These are phyloP conservation scores for Gaertneriomyces sp. DNA, from an alignment of 192 early-diverging fungal genomes.

Conservation along the genomic window DNA sequence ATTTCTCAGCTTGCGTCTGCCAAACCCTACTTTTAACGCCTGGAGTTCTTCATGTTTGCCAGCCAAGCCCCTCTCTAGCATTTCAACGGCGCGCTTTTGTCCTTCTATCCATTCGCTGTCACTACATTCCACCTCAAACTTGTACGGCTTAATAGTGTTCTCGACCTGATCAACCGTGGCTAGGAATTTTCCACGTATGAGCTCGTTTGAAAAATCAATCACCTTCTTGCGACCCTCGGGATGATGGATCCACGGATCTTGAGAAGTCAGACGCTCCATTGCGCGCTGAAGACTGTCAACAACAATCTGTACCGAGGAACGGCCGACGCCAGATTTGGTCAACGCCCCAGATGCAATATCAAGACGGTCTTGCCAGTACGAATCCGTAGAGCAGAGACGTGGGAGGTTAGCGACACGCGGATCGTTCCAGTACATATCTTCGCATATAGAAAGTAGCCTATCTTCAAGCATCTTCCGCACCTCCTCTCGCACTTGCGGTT, in stretches of 20 bases:
- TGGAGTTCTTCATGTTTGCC: slow-evolving; percentile 67
- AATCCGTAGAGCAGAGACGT: slow-evolving; percentile 48
- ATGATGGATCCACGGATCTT: slow-evolving; percentile 85
- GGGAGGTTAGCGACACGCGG: slow-evolving; percentile 64
- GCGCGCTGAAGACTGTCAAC: slow-evolving; percentile 82
- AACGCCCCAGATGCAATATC: slow-evolving; percentile 79
- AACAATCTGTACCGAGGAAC: slow-evolving; percentile 86
- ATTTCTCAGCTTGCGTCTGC: slow-evolving; percentile 75
- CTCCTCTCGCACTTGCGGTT: slow-evolving; percentile 88
- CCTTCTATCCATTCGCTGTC: slow-evolving; percentile 92
- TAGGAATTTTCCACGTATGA: slow-evolving; percentile 81
- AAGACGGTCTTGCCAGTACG: slow-evolving; percentile 81
- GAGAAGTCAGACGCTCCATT: slow-evolving; percentile 69
- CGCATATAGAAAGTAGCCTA: slow-evolving; percentile 84
- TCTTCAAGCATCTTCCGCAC: slow-evolving; percentile 90
- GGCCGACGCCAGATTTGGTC: slow-evolving; percentile 92
- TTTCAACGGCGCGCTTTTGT: slow-evolving; percentile 66
- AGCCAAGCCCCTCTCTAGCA: slow-evolving; percentile 79
- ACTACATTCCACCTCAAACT: slow-evolving; percentile 92
- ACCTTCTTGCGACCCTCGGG: slow-evolving; percentile 74
- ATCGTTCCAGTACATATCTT: slow-evolving; percentile 89
- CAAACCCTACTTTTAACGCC: slow-evolving; percentile 70
- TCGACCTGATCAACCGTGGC: slow-evolving; percentile 95
- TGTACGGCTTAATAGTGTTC: slow-evolving; percentile 98
- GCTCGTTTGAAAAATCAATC: slow-evolving; percentile 77